These are phyloP conservation scores for Metarhizium guizhouense DNA, from an alignment of 2,329 filamentous ascomycete species.

Conservation along the genomic window DNA sequence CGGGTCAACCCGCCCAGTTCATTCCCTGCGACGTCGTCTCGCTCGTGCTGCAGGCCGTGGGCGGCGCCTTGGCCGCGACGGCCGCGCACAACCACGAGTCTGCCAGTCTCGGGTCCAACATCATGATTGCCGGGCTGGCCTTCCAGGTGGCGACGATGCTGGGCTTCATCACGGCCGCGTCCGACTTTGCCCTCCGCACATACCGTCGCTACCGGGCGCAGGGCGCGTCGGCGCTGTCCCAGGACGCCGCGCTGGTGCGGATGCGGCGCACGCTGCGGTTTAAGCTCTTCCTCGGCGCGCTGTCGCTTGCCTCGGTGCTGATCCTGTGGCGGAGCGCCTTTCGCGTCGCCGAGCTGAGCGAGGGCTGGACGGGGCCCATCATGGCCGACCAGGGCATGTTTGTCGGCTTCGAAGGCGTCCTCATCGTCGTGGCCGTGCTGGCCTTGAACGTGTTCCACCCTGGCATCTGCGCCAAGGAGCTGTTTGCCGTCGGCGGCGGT, in stretches of 20 bases:
- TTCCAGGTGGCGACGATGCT: slow-evolving; percentile 51
- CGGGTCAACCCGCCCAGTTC: slow-evolving; percentile 31
- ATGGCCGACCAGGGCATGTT: slow-evolving; percentile 47
- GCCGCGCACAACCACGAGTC: slow-evolving; percentile 27
- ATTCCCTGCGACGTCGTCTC: slow-evolving; percentile 54
- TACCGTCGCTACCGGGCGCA: slow-evolving; percentile 12
- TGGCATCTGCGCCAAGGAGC: slow-evolving; percentile 16
- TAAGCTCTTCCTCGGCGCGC: slow-evolving; percentile 43
- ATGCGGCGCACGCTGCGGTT: slow-evolving; percentile 36
- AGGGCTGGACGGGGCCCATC: slow-evolving; percentile 52
- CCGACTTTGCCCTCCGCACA: slow-evolving; percentile 41
- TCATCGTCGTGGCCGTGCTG: slow-evolving; percentile 38
- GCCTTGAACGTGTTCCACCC: slow-evolving; percentile 32
- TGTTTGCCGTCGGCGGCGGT: slow-evolving; percentile 18
- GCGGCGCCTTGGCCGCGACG: slow-evolving; percentile 44
- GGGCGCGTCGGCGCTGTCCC: slow-evolving; percentile 25
- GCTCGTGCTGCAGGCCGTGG: slow-evolving; percentile 50
- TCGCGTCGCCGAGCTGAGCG: slow-evolving; percentile 55
- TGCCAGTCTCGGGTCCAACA: slow-evolving; percentile 39
- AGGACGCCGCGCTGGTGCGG: slow-evolving; percentile 23
- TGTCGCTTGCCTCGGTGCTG: slow-evolving; percentile 48
- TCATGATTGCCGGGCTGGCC: slow-evolving; percentile 56
- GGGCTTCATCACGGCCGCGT: slow-evolving; percentile 41
- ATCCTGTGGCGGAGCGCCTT: slow-evolving; percentile 59
- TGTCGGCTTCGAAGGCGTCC: slow-evolving; percentile 47